Base-by-base conservation (phyloP, 495 filamentous ascomycete species). In the Cercophora scortea region DNA sequence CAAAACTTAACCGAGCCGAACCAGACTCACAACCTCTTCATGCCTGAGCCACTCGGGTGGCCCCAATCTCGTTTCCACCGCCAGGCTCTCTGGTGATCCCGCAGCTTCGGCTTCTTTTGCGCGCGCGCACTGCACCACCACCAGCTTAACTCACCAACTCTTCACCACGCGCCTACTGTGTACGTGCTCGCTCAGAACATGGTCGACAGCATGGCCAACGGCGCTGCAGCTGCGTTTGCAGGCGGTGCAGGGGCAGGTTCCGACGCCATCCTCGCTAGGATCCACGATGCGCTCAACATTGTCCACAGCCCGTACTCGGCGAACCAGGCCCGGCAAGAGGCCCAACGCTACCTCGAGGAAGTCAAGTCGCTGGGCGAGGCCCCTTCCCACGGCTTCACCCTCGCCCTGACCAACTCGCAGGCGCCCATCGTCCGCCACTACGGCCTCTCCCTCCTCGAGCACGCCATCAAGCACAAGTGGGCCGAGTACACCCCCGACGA, bases 351-450 rank as follows among this genome's bases (percentile, higher is more conserved):
- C 65, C 83, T 99, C 51, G 92, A 97, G 62, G 68, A 85, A 15
- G 76, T 91, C 54, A 96, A 96, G 68, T 75, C 79, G 32, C 79
- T 85, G 60, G 74, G 81, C 44, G 79, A 88, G 49, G 90, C 91
- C 0, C 89, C 90, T 12, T 82, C 81, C 17, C 83, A 89, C 70
- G 94, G 94, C n/a, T 94, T 87, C 67, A 77, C 80, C 19, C 79
- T 99, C 49, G 90, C 90, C 36, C 79, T 79, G 49, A 85, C 87
- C 63, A 75, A 75, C 54, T 68, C 77, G 10, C 86, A 92, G 59
- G 78, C 86, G 42, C 79, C 88, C 11, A 78, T 92, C 36, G 87
- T 97, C 41, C 87, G 93, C 56, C 90, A 96, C 68, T 99, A 93
- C 66, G 94, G 89, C 42, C 76, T 99, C 25, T 89, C 89, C 10